Conservation (phyloP, 352 stramenopile genomes). For the Phytophthora kernoviae region DNA sequence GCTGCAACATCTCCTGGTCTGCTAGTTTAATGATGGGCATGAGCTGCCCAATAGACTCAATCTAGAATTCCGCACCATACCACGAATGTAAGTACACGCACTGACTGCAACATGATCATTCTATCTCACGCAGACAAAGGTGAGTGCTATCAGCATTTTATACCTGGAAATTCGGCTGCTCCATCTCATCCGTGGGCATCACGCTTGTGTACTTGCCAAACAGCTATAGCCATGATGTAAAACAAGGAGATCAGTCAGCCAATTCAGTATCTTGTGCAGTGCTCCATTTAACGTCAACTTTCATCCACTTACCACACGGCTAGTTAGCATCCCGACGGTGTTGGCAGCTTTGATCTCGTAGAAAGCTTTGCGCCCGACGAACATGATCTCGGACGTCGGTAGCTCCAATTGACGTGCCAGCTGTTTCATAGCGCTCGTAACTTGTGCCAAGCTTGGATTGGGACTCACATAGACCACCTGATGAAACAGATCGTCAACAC, state of each 20-base stretch:
- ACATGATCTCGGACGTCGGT: slow-evolving; percentile 75
- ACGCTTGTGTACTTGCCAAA: slow-evolving; percentile 85
- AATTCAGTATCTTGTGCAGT: background rate
- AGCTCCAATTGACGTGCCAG: slow-evolving; percentile 64
- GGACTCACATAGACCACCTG: slow-evolving; percentile 70
- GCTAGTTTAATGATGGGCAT: slow-evolving; percentile 75
- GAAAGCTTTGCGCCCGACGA: slow-evolving; percentile 85
- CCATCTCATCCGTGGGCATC: slow-evolving; percentile 85
- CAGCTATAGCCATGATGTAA: slow-evolving; percentile 54
- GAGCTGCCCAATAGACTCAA: slow-evolving; percentile 80
- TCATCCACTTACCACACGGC: slow-evolving; percentile 60
- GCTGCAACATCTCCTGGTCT: slow-evolving; percentile 78
- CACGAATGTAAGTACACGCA: background rate
- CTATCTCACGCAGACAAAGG: background rate
- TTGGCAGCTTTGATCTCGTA: slow-evolving; percentile 90
- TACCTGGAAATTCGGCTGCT: slow-evolving; percentile 84
- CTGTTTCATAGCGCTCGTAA: slow-evolving; percentile 81
- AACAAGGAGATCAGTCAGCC: slow-evolving; percentile 8
- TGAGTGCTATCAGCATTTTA: background rate
- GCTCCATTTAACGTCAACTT: background rate
- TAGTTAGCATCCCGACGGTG: slow-evolving; percentile 75
- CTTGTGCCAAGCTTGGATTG: slow-evolving; percentile 64
- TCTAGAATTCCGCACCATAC: no score
- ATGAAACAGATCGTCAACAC: slow-evolving; percentile 65
- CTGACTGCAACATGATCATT: background rate